Evolutionary conservation across 148 eudicot genomes (phyloP).

Genomic region (Nepenthes gracilis): DNA sequence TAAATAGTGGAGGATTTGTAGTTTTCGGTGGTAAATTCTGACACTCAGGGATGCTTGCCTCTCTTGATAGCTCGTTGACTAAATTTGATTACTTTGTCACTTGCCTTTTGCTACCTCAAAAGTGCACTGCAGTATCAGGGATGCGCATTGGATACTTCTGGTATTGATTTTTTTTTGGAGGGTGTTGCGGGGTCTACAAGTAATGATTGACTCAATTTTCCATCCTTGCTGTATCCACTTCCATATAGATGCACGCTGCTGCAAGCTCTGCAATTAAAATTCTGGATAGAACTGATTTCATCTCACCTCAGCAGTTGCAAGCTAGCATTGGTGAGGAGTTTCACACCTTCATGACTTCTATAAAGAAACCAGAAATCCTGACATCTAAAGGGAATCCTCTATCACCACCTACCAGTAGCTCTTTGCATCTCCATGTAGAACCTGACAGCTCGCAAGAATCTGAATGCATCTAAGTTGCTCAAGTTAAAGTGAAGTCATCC

Average conservation of each 20-base stretch:
- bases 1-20: too few relatives aligned
- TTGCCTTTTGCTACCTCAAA: too few relatives aligned
- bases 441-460: conserved; percentile 8
- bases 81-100: too few relatives aligned
- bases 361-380: conserved; percentile 20
- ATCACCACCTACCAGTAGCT: conserved; percentile 2
- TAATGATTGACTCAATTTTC: not conserved
- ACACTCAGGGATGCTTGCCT: too few relatives aligned
- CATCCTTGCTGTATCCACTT: not conserved
- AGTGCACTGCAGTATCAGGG: too few relatives aligned
- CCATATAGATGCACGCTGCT: conserved; percentile 26
- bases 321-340: conserved; percentile 25
- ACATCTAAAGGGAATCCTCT: not conserved
- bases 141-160: too few relatives aligned
- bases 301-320: conserved; percentile 34
- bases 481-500: too few relatives aligned
- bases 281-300: conserved; percentile 33
- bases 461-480: conserved; percentile 6
- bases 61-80: too few relatives aligned
- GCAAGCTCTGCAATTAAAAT: conserved; percentile 32
- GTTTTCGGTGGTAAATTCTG: too few relatives aligned
- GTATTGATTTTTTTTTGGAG: too few relatives aligned
- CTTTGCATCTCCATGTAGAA: conserved; percentile 7
- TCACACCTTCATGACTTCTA: conserved; percentile 21
- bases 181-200: too few relatives aligned